These are phyloP conservation scores for Phaeolepiota aurea DNA, from an alignment of 768 basidiomycete genomes.

Conservation along the genomic window DNA sequence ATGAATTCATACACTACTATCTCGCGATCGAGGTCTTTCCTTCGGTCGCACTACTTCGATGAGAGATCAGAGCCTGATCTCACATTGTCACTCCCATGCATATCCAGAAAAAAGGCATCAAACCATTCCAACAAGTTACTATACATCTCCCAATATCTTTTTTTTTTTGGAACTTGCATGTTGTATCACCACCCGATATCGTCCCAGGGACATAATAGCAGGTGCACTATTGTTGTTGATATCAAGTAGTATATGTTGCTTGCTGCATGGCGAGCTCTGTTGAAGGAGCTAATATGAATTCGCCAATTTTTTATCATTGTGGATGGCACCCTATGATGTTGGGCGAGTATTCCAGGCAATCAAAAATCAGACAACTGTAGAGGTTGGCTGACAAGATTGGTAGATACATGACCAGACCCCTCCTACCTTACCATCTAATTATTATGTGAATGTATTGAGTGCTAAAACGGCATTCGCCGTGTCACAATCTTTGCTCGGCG, in stretches of 20 bases:
- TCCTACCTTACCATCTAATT: not conserved
- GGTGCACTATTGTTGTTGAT: conserved; percentile 5
- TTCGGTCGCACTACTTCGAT: conserved; percentile 2
- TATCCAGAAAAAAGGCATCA: conserved; percentile 10
- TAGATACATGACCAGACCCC: not conserved
- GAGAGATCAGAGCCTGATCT: conserved; percentile 1
- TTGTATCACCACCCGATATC: conserved; percentile 22
- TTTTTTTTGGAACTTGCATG: conserved; percentile 29
- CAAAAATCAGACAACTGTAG: too few relatives aligned
- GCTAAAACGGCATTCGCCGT: not conserved
- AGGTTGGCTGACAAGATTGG: too few relatives aligned
- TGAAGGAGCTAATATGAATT: not conserved
- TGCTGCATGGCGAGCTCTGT: not conserved
- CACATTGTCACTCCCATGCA: conserved; percentile 9
- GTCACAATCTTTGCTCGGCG: not conserved
- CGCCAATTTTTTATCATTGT: not conserved
- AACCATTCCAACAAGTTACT: conserved; percentile 15
- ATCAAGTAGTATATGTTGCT: conserved; percentile 4
- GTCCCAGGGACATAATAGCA: conserved; percentile 9
- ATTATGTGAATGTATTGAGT: not conserved
- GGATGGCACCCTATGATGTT: not conserved
- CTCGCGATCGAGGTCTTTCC: conserved; percentile 1
- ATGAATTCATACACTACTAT: conserved; percentile 1
- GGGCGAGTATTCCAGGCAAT: too few relatives aligned
- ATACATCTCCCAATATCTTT: conserved; percentile 22